Conservation (phyloP, 1,284 basidiomycete genomes). For the Cerrena zonata region DNA sequence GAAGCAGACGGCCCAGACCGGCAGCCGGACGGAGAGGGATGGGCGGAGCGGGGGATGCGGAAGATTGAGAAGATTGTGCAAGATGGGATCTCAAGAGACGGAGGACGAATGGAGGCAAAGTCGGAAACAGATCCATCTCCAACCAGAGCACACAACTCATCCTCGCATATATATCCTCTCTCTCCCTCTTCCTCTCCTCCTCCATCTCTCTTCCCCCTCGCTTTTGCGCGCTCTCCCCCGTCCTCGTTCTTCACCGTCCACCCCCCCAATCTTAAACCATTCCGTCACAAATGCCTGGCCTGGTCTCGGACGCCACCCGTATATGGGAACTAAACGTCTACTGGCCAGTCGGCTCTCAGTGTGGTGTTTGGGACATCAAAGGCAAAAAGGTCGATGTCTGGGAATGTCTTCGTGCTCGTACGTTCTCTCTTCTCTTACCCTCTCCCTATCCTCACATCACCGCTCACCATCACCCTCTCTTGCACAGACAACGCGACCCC, state of each 20-base stretch:
- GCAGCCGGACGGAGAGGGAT: neutral
- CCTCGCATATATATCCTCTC: slow-evolving; percentile 3
- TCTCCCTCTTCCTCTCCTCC: slow-evolving; percentile 1
- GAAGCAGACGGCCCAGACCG: neutral
- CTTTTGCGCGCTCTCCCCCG: too few relatives aligned
- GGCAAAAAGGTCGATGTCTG: slow-evolving; percentile 62
- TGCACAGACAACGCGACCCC: slow-evolving; percentile 54
- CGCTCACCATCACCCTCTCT: slow-evolving; percentile 1
- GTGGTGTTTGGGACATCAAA: slow-evolving; percentile 60
- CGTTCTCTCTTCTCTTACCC: slow-evolving; percentile 22
- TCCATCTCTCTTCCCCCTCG: neutral
- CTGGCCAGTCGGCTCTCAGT: slow-evolving; percentile 59
- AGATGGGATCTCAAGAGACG: too few relatives aligned
- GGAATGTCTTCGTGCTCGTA: slow-evolving; percentile 65
- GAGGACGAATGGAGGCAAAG: too few relatives aligned
- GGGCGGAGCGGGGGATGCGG: neutral
- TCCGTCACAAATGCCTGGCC: slow-evolving; percentile 35
- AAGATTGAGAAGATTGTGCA: neutral
- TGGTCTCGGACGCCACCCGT: slow-evolving; percentile 58
- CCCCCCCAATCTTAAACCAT: slow-evolving; percentile 2
- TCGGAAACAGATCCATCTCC: too few relatives aligned
- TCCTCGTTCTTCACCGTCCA: neutral
- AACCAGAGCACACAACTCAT: neutral
- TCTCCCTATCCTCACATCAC: neutral
- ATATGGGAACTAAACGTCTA: slow-evolving; percentile 64